phyloP scores from a whole-genome alignment of 2,329 filamentous ascomycete species.

The Fusarium verrucosum region DNA sequence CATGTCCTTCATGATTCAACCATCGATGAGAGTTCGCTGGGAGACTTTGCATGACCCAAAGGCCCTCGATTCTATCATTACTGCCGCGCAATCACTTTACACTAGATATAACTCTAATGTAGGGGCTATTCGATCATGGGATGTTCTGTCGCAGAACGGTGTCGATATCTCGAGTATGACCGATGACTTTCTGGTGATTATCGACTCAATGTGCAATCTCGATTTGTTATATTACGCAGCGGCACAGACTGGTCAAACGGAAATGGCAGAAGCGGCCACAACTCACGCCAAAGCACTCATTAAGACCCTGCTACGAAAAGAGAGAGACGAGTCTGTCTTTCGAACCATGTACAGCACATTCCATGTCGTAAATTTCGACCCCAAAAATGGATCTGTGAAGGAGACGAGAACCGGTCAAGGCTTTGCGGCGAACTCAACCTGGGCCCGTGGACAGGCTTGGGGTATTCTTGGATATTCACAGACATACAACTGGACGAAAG shows the following conservation, averaged over 20 bases:
- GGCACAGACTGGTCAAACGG: slow-evolving; percentile 42
- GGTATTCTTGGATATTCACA: slow-evolving; percentile 61
- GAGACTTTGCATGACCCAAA: slow-evolving; percentile 53
- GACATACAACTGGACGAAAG: slow-evolving; percentile 59
- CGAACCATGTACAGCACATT: slow-evolving; percentile 48
- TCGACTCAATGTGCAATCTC: slow-evolving; percentile 55
- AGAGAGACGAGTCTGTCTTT: slow-evolving; percentile 34
- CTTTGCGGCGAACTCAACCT: slow-evolving; percentile 56
- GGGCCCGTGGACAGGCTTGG: slow-evolving; percentile 64
- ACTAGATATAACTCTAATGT: slow-evolving; percentile 55
- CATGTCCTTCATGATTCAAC: slow-evolving; percentile 63
- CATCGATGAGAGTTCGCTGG: slow-evolving; percentile 59
- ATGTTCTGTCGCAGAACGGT: slow-evolving; percentile 47
- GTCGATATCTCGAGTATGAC: slow-evolving; percentile 46
- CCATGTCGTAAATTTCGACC: slow-evolving; percentile 62
- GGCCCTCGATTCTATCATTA: slow-evolving; percentile 53
- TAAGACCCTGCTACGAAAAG: slow-evolving; percentile 52
- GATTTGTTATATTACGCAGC: slow-evolving; percentile 52
- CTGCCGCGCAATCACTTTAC: slow-evolving; percentile 56
- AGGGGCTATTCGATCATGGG: slow-evolving; percentile 61
- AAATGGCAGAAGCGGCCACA: slow-evolving; percentile 45
- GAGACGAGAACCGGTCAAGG: slow-evolving; percentile 60
- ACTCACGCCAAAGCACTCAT: slow-evolving; percentile 54
- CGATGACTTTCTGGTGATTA: slow-evolving; percentile 53
- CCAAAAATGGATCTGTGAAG: slow-evolving; percentile 54